Evolutionary conservation across 192 early-diverging fungal genomes (phyloP).

Genomic region (Gonapodya sp.): DNA sequence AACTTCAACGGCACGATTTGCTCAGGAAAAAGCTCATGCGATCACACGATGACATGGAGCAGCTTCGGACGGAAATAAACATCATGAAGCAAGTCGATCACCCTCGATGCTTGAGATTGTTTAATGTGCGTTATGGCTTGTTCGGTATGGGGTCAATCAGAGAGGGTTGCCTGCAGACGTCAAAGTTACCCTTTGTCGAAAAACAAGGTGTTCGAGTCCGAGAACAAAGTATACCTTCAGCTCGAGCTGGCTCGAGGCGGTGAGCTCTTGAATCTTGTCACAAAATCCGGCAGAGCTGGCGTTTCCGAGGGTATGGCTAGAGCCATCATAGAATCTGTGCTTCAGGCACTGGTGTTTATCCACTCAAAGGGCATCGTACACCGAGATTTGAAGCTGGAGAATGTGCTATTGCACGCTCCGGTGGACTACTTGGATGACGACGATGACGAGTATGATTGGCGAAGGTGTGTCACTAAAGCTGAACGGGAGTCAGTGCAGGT

Average conservation of each 20-base stretch:
- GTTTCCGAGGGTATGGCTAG: not conserved
- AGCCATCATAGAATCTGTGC: not conserved
- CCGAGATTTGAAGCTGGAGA: constrained; percentile 6
- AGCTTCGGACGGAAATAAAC: not conserved
- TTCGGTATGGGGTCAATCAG: too few species aligned
- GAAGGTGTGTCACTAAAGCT: too few species aligned
- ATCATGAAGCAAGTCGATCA: constrained; percentile 7
- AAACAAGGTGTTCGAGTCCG: constrained; percentile 4
- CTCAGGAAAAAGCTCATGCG: not conserved
- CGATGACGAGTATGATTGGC: not conserved
- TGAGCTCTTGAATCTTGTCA: not conserved
- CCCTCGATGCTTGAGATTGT: not conserved
- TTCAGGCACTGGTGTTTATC: not conserved
- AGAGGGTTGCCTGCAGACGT: too few species aligned
- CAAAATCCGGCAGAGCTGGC: not conserved
- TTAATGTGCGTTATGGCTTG: too few species aligned
- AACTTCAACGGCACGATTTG: not conserved
- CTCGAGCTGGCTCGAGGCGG: not conserved
- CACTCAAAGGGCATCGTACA: not conserved
- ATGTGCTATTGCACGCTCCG: not conserved
- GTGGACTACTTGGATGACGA: not conserved
- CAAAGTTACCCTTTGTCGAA: too few species aligned
- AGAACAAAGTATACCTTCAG: not conserved
- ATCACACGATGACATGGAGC: not conserved
- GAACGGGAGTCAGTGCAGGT: too few species aligned